Percentiles rank a stretch among this genome's conserved stretches.
These are phyloP conservation scores for Entrophospora sp. DNA, from an alignment of 192 early-diverging fungal genomes.

Conservation along the genomic window DNA sequence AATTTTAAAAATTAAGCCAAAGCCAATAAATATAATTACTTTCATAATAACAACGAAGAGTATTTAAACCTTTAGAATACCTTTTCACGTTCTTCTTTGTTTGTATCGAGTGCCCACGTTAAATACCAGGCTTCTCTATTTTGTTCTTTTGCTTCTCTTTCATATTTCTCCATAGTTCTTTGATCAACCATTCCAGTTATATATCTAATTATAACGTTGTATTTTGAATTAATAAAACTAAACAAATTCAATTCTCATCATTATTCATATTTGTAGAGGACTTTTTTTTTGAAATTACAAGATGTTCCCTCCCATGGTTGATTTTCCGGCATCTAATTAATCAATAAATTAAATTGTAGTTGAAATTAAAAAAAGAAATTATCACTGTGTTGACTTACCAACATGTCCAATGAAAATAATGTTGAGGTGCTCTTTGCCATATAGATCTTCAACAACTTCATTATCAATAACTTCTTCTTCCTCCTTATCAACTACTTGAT, in stretches of 20 bases:
- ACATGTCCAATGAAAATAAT: constrained; percentile 99
- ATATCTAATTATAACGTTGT: constrained; percentile 36
- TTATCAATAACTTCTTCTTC: constrained; percentile 46
- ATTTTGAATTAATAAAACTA: too few relatives aligned
- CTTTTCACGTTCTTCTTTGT: constrained; percentile 94
- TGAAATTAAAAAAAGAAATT: neutral
- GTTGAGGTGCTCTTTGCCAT: constrained; percentile 92
- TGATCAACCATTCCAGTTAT: constrained; percentile 99
- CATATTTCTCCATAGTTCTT: constrained; percentile 98
- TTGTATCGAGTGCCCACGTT: constrained; percentile 97
- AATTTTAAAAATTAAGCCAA: neutral
- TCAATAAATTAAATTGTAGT: constrained; percentile 3
- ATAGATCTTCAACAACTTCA: constrained; percentile 56
- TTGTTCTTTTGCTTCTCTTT: constrained; percentile 95
- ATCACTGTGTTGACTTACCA: constrained; percentile 39
- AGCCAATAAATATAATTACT: neutral
- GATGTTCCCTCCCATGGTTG: constrained; percentile 97
- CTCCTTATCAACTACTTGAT: too few relatives aligned
- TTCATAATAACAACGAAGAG: too few relatives aligned
- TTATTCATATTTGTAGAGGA: neutral
- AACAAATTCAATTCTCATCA: too few relatives aligned
- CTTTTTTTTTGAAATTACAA: constrained; percentile 40
- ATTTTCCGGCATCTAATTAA: constrained; percentile 78
- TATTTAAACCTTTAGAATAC: constrained; percentile 19
- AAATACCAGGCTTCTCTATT: constrained; percentile 98